phyloP scores from a whole-genome alignment of 1,139 yeast genomes.

The Geotrichum bryndzae region DNA sequence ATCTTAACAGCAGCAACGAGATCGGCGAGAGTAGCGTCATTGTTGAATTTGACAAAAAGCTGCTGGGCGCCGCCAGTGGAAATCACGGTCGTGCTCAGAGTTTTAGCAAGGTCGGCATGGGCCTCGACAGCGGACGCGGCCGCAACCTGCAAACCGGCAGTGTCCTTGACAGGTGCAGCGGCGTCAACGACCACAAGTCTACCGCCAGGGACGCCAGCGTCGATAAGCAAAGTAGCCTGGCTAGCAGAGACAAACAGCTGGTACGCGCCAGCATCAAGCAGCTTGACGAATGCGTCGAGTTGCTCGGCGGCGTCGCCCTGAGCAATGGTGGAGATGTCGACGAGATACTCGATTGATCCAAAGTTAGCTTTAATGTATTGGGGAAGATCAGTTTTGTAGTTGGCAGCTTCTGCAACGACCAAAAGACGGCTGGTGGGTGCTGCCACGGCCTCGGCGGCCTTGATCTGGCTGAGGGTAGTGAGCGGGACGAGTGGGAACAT shows the following conservation, averaged over 20 bases:
- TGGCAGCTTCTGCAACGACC: conserved; percentile 38
- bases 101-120: conserved; percentile 18
- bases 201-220: conserved; percentile 54
- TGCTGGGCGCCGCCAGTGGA: conserved; percentile 42
- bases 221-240: conserved; percentile 37
- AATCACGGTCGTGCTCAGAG: conserved; percentile 24
- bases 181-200: conserved; percentile 44
- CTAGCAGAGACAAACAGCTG: conserved; percentile 43
- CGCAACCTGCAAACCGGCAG: conserved; percentile 24
- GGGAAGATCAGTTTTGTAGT: conserved; percentile 27
- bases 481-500: conserved; percentile 44
- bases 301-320: conserved; percentile 23
- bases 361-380: conserved; percentile 20
- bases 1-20: conserved; percentile 24
- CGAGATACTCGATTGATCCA: conserved; percentile 39
- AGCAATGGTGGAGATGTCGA: conserved; percentile 35
- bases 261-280: conserved; percentile 64
- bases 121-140: conserved; percentile 26
- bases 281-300: conserved; percentile 46
- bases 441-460: conserved; percentile 28
- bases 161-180: conserved; percentile 19
- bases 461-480: conserved; percentile 28
- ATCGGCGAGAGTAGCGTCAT: conserved; percentile 22
- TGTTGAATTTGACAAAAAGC: conserved; percentile 36
- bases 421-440: conserved; percentile 39